These are phyloP conservation scores for Spiromastix sp. DNA, from an alignment of 2,329 filamentous ascomycete species.

Conservation along the genomic window DNA sequence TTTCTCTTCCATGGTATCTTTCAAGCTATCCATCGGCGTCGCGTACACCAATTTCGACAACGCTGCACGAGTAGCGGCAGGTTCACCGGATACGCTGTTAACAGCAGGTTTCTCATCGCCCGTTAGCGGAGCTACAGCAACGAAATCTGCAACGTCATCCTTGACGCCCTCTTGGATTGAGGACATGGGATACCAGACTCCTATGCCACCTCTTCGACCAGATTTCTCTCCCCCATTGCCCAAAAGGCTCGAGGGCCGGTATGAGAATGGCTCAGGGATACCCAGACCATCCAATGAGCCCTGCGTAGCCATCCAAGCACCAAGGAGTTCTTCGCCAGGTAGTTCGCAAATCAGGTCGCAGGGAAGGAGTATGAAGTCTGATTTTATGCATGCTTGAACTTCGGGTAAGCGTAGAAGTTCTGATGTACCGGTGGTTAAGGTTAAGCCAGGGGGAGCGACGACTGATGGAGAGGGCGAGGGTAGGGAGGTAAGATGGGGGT, in stretches of 20 bases:
- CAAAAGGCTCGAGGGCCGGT: conserved; percentile 31
- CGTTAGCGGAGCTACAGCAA: conserved; percentile 63
- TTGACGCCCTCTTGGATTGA: conserved; percentile 62
- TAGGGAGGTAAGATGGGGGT: conserved; percentile 40
- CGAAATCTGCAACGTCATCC: conserved; percentile 85
- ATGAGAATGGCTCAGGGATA: conserved; percentile 33
- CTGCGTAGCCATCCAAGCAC: conserved; percentile 85
- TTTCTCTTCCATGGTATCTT: conserved; percentile 68
- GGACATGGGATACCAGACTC: conserved; percentile 86
- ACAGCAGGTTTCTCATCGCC: conserved; percentile 40
- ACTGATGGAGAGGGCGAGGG: conserved; percentile 50
- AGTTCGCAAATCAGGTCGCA: conserved; percentile 92
- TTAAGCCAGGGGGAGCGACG: conserved; percentile 63
- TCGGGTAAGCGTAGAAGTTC: conserved; percentile 78
- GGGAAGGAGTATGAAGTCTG: conserved; percentile 81
- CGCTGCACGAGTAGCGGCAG: conserved; percentile 54
- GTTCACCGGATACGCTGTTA: conserved; percentile 33
- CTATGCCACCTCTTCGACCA: conserved; percentile 65
- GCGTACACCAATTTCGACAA: conserved; percentile 75
- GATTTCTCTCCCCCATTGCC: conserved; percentile 45
- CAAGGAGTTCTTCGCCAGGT: conserved; percentile 68
- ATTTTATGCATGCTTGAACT: conserved; percentile 64
- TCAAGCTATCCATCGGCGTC: conserved; percentile 79
- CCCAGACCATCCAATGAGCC: conserved; percentile 55
- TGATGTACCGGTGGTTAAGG: conserved; percentile 79